Base-by-base conservation (phyloP, 148 eudicot genomes). In the Diospyros kaki region DNA sequence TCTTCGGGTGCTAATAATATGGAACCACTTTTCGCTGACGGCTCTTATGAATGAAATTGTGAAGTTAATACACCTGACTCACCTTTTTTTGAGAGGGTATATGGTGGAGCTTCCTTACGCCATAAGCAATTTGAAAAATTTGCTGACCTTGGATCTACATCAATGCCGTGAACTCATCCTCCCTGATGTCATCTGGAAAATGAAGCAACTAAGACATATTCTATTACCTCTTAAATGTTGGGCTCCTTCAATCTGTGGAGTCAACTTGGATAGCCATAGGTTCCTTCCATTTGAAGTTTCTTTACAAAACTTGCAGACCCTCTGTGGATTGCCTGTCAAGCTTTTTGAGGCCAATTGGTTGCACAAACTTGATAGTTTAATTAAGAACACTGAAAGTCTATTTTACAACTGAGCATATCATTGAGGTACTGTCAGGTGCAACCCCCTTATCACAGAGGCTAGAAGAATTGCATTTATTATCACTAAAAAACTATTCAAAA, bases 1-100 rank as follows among this genome's bases (percentile, higher is more conserved):
- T 13, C 54, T 73, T 9, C 66, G 56, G 5, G 56, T 61, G 44
- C 56, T 73, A 17, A 45, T 7, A 3, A 18, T 61, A n/a, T n/a
- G n/a, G n/a, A n/a, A n/a, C n/a, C n/a, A n/a, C n/a, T n/a, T n/a
- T n/a, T n/a, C n/a, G 3, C 2, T 59, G 2, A 2, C 0, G 40
- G 9, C 15, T 59, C 9, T 69, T 60, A 60, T 62, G 4, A 51
- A 76, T 28, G 79, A 61, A 39, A 61, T 76, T 39, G 61, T 60
- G 7, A 44, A 75, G 9, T 59, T 76, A 40, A 76, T 9, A 2
- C 42, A 62, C 50, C 69, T 76, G 38, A 68, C 4, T 50, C 61
- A 44, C 56, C 53, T 69, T 43, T 40, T 8, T 14, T 56, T 64
- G 64, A 28, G 14, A 9, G 39, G 15, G 7, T 1, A 11, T 0